Conservation (phyloP, 2,329 filamentous ascomycete genomes). For the Xylaria sp. region DNA sequence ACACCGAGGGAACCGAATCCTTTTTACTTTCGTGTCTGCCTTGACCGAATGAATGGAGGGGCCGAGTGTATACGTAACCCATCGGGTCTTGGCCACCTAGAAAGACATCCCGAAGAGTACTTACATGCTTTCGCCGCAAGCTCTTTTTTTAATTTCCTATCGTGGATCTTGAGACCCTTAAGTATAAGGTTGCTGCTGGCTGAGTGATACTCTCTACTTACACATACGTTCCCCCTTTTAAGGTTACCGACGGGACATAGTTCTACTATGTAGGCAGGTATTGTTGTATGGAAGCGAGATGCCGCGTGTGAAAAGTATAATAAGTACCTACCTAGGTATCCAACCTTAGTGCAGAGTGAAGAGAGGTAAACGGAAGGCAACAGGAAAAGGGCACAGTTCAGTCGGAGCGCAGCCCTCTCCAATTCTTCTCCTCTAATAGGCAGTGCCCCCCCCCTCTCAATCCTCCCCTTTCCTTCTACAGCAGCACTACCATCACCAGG, state of each 20-base stretch:
- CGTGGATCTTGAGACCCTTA: too few species aligned
- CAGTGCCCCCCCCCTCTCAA: too few species aligned
- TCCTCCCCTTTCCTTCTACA: neutral
- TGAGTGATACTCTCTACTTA: too few species aligned
- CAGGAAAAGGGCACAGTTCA: neutral
- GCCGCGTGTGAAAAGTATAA: too few species aligned
- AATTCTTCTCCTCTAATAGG: slow-evolving; percentile 1
- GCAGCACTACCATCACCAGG: too few species aligned
- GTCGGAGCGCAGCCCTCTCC: slow-evolving; percentile 8
- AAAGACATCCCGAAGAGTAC: neutral
- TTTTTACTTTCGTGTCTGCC: slow-evolving; percentile 7
- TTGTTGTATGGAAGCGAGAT: too few species aligned
- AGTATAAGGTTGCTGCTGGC: too few species aligned
- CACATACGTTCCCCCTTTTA: too few species aligned
- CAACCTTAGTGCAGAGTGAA: too few species aligned
- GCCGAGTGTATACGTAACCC: slow-evolving; percentile 17
- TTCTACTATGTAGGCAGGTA: too few species aligned
- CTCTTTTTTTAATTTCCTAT: neutral
- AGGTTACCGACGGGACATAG: too few species aligned
- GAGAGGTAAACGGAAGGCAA: neutral
- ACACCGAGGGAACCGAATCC: neutral
- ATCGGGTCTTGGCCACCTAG: neutral
- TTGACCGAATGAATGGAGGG: slow-evolving; percentile 12
- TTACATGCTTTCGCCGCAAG: neutral
- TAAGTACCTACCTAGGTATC: neutral